These are phyloP conservation scores for Sporothrix sp. DNA, from an alignment of 2,329 filamentous ascomycete species.

Conservation along the genomic window DNA sequence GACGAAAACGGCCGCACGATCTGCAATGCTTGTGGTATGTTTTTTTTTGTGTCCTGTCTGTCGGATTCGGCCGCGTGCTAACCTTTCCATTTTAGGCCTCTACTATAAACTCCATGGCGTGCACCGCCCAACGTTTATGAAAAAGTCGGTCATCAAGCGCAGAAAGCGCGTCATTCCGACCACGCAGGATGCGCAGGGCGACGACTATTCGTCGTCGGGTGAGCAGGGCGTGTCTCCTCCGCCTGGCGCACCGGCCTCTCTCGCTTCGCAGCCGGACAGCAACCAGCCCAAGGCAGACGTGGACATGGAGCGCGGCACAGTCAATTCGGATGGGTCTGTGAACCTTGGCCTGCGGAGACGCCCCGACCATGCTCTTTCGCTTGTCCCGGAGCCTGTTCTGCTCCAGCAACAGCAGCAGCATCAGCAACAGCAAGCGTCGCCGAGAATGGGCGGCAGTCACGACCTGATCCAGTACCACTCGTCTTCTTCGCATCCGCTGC, in stretches of 20 bases:
- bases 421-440: conserved; percentile 27
- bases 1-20: conserved; percentile 95
- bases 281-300: conserved; percentile 1
- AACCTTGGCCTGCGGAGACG: conserved; percentile 49
- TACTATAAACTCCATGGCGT: conserved; percentile 95
- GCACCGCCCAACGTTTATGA: conserved; percentile 95
- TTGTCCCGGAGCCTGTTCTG: conserved; percentile 36
- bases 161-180: conserved; percentile 90
- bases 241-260: conserved; percentile 14
- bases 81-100: conserved; percentile 48
- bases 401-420: conserved; percentile 31
- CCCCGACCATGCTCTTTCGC: conserved; percentile 35
- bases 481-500: conserved; percentile 3
- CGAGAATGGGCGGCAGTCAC: conserved; percentile 28
- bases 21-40: conserved; percentile 93
- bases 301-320: conserved; percentile 40
- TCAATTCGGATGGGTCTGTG: conserved; percentile 55
- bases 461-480: conserved; percentile 43
- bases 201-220: conserved; percentile 30
- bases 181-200: conserved; percentile 36
- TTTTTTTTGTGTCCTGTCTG: conserved; percentile 10
- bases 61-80: not conserved
- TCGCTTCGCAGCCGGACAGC: not conserved
- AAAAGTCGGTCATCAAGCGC: conserved; percentile 93
- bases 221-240: conserved; percentile 39